Percentiles rank a stretch among this genome's conserved stretches.
These are phyloP conservation scores for Volvox africanus DNA, from an alignment of 139 green algal genomes.

Conservation along the genomic window DNA sequence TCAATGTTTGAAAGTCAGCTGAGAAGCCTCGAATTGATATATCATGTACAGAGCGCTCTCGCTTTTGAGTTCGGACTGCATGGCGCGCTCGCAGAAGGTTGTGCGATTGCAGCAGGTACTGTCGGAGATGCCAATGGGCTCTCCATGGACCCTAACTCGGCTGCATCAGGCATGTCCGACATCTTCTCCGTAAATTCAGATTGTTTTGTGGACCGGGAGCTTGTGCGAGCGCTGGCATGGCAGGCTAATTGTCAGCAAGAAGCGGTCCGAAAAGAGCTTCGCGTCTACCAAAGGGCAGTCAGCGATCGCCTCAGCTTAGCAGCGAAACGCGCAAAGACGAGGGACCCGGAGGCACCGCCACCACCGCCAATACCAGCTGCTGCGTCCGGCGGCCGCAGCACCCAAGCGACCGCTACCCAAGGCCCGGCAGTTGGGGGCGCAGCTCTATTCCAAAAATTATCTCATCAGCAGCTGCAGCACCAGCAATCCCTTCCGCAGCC, in stretches of 20 bases:
- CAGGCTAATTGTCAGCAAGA: neutral
- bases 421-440: neutral
- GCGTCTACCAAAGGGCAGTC: conserved; percentile 3
- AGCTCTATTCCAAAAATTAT: neutral
- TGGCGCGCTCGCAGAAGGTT: neutral
- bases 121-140: neutral
- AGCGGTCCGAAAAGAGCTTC: conserved; percentile 28
- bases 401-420: neutral
- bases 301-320: conserved; percentile 9
- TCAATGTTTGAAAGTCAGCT: neutral
- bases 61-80: neutral
- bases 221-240: conserved; percentile 9
- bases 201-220: neutral
- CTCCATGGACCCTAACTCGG: neutral
- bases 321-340: neutral
- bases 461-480: neutral
- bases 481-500: neutral
- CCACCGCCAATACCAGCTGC: neutral
- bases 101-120: neutral
- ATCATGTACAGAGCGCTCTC: neutral
- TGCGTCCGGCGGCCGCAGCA: neutral
- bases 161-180: neutral
- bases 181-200: neutral
- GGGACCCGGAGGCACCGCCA: neutral
- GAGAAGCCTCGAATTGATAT: neutral